These are phyloP conservation scores for Phialophora chinensis DNA, from an alignment of 2,329 filamentous ascomycete genomes.

Conservation along the genomic window DNA sequence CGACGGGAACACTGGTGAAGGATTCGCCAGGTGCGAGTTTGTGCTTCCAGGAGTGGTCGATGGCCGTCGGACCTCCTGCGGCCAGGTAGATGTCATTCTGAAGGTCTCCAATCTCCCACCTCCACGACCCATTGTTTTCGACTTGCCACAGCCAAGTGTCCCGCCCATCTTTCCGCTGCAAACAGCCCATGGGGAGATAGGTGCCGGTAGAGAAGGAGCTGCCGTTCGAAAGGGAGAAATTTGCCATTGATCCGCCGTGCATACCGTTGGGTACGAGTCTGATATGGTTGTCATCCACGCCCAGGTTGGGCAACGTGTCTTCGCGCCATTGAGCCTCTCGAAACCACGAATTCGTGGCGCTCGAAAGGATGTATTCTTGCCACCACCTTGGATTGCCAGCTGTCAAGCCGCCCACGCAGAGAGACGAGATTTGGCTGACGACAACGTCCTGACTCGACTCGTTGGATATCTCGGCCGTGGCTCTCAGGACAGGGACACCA, in stretches of 20 bases:
- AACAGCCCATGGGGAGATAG: conserved; percentile 44
- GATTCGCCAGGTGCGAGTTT: conserved; percentile 37
- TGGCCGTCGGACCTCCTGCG: conserved; percentile 40
- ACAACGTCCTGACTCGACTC: conserved; percentile 16
- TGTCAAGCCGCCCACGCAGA: conserved; percentile 39
- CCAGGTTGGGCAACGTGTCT: conserved; percentile 40
- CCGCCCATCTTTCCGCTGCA: conserved; percentile 35
- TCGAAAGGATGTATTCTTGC: conserved; percentile 39
- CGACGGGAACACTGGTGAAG: conserved; percentile 41
- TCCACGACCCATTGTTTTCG: conserved; percentile 48
- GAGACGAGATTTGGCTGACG: conserved; percentile 37
- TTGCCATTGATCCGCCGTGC: conserved; percentile 36
- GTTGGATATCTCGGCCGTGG: no score
- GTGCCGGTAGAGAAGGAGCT: conserved; percentile 44
- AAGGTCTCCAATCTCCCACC: conserved; percentile 48
- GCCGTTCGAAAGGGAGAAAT: conserved; percentile 40
- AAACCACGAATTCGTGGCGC: conserved; percentile 45
- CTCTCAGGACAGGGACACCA: no score
- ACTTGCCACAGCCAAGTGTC: conserved; percentile 48
- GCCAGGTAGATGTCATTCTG: conserved; percentile 45
- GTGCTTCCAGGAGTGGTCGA: conserved; percentile 43
- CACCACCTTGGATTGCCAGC: conserved; percentile 35
- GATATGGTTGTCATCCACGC: conserved; percentile 42
- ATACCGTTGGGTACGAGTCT: conserved; percentile 35
- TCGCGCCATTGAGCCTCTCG: conserved; percentile 46